phyloP scores from a whole-genome alignment of 1,284 basidiomycete species.

The Cutaneotrichosporon arboriforme region DNA sequence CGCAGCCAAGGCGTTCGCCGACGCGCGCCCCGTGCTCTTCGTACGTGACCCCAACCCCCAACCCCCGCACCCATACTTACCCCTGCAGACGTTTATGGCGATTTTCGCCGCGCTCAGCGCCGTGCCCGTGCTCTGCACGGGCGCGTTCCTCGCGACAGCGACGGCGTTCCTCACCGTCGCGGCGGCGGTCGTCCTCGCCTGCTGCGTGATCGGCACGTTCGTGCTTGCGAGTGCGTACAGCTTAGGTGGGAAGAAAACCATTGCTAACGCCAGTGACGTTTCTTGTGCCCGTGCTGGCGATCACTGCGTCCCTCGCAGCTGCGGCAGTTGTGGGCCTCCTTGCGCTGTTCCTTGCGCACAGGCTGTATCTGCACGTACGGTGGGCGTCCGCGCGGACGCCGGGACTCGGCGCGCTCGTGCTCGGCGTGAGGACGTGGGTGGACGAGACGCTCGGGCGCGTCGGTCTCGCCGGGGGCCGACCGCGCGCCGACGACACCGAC shows the following conservation, averaged over 20 bases:
- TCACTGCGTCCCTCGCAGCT: conserved; percentile 30
- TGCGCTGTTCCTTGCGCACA: conserved; percentile 35
- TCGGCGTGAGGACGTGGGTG: conserved; percentile 15
- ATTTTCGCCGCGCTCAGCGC: conserved; percentile 31
- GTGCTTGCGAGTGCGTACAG: conserved; percentile 25
- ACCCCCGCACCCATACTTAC: not conserved
- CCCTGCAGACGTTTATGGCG: conserved; percentile 33
- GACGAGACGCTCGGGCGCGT: conserved; percentile 30
- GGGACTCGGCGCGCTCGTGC: not conserved
- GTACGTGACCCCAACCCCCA: conserved; percentile 24
- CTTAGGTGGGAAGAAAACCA: no score
- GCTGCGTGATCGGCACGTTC: conserved; percentile 20
- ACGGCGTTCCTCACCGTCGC: conserved; percentile 21
- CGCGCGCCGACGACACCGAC: no score
- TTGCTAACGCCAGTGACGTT: conserved; percentile 21
- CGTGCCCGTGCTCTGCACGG: conserved; percentile 26
- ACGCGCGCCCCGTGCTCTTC: conserved; percentile 34
- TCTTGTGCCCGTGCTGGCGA: conserved; percentile 34
- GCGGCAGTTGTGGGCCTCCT: conserved; percentile 27
- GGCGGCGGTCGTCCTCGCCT: conserved; percentile 21
- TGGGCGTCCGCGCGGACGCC: not conserved
- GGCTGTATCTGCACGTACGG: conserved; percentile 37
- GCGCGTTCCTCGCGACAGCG: conserved; percentile 17
- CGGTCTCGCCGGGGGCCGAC: conserved; percentile 1
- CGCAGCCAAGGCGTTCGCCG: conserved; percentile 29